These are phyloP conservation scores for Pythium sukuiense DNA, from an alignment of 352 stramenopile species.

Conservation along the genomic window DNA sequence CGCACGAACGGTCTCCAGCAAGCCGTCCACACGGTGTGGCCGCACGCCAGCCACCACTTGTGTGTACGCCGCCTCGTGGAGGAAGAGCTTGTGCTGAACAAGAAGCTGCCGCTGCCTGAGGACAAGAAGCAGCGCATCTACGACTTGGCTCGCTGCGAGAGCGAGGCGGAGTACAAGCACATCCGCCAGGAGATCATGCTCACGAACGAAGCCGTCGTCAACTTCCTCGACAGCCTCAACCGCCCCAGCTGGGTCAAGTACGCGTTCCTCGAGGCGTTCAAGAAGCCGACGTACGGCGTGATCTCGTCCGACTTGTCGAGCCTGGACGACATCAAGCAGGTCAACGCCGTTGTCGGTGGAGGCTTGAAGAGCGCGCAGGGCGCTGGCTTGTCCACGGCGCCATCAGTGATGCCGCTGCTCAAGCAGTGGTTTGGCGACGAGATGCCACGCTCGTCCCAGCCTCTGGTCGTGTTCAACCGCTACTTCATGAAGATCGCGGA, in stretches of 20 bases:
- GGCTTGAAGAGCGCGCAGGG: neutral
- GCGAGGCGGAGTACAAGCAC: slow-evolving; percentile 66
- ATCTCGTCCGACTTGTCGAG: slow-evolving; percentile 57
- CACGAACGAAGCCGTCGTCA: slow-evolving; percentile 51
- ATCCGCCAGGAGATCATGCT: slow-evolving; percentile 50
- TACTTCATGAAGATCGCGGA: slow-evolving; percentile 77
- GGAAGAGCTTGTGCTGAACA: slow-evolving; percentile 57
- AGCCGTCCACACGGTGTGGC: slow-evolving; percentile 52
- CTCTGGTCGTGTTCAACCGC: slow-evolving; percentile 59
- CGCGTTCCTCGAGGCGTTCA: slow-evolving; percentile 65
- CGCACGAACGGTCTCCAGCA: slow-evolving; percentile 51
- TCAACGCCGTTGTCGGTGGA: neutral
- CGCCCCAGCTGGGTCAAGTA: slow-evolving; percentile 76
- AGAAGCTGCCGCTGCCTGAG: slow-evolving; percentile 59
- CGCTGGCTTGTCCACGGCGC: neutral
- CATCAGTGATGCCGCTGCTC: slow-evolving; percentile 22
- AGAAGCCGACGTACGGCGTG: slow-evolving; percentile 70
- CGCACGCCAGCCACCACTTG: slow-evolving; percentile 60
- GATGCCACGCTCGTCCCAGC: slow-evolving; percentile 58
- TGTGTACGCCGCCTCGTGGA: slow-evolving; percentile 76
- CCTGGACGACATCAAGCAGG: slow-evolving; percentile 22
- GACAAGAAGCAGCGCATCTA: slow-evolving; percentile 75
- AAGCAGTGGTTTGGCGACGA: slow-evolving; percentile 67
- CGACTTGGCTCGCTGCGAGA: slow-evolving; percentile 66
- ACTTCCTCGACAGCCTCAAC: slow-evolving; percentile 59